These are phyloP conservation scores for Phytopythium chamaehyphon DNA, from an alignment of 352 stramenopile species.

Conservation along the genomic window DNA sequence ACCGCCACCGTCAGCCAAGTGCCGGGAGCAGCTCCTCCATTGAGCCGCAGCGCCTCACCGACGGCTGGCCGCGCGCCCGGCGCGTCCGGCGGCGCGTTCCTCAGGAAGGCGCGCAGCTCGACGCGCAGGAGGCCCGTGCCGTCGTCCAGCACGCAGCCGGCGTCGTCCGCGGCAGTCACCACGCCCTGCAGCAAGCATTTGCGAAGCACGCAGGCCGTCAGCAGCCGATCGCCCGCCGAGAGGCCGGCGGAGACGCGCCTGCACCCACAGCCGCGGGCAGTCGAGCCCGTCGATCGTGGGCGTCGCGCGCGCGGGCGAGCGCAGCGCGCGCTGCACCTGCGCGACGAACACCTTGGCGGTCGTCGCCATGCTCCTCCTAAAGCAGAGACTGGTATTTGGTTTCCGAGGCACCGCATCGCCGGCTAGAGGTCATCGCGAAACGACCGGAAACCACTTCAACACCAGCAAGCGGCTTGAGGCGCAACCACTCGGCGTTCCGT, in stretches of 20 bases:
- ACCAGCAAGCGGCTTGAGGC: too few species aligned
- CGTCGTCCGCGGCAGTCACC: conserved; percentile 30
- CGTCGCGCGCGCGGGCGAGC: conserved; percentile 27
- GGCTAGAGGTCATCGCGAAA: too few species aligned
- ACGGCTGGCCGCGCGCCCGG: conserved; percentile 22
- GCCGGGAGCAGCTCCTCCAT: neutral
- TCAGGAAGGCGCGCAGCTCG: conserved; percentile 59
- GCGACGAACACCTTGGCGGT: conserved; percentile 60
- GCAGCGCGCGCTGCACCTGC: conserved; percentile 48
- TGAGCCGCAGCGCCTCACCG: conserved; percentile 16
- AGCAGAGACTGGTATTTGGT: neutral
- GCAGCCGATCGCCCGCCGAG: too few species aligned
- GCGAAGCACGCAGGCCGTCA: too few species aligned
- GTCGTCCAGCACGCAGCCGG: conserved; percentile 63
- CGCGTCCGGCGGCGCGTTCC: conserved; percentile 48
- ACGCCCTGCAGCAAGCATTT: conserved; percentile 30
- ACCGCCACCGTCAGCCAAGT: neutral
- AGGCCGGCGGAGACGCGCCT: conserved; percentile 22
- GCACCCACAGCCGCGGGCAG: conserved; percentile 73
- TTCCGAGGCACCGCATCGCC: conserved; percentile 2
- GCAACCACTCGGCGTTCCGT: too few species aligned
- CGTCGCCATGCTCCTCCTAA: neutral
- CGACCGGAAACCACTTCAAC: conserved; percentile 7
- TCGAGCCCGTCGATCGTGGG: conserved; percentile 53
- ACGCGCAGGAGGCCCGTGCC: conserved; percentile 59